Evolutionary conservation across 768 basidiomycete genomes (phyloP), one percentile per base, ranked within the genome.

Genomic region (Pleurotus giganteus): DNA sequence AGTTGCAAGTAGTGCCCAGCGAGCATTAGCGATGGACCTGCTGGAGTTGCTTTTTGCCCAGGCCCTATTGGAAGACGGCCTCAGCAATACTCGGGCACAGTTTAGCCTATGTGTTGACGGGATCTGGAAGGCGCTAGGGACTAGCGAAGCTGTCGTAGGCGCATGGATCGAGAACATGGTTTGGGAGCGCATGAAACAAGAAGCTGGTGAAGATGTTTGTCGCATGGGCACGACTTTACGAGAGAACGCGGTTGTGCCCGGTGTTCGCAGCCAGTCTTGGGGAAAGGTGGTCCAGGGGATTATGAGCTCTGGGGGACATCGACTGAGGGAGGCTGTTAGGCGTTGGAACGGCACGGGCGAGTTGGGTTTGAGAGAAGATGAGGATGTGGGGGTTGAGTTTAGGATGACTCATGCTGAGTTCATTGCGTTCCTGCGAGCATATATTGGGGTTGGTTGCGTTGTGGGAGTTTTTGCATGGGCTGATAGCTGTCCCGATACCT

Each of bases 381-480:
- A 51, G 17, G 9, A 26, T n/a, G 34, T 17, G 26, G 46, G n/a
- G 15, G 46, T 36, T 70, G 39, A 41, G 39, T 17, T 41, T 17
- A 12, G 32, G 21, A 34, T 51, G n/a, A 19, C 79, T 2, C 81
- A 84, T 63, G 75, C 75, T 24, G 83, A 85, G 43, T 88, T 91
- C 58, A 66, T 89, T 15, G 69, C 75, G 0, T 85, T 89, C 57
- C 72, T 88, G 8, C 77, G 85, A 55, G 85, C 86, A 0, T 83
- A 80, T 57, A 69, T 91, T 44, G 90, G 90, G 1, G 76, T 91
- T 6, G 76, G 84, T 2, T 75, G 77, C 47, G 82, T 89, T 12
- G 69, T 92, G 12, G 83, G 83, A 1, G 86, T 88, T 29, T 86
- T 85, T 63, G 86, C 88, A 2, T 93, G 89, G 86, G 82, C 89